Base-by-base conservation (phyloP, 1,284 basidiomycete species). In the Afroboletus lepidellus region DNA sequence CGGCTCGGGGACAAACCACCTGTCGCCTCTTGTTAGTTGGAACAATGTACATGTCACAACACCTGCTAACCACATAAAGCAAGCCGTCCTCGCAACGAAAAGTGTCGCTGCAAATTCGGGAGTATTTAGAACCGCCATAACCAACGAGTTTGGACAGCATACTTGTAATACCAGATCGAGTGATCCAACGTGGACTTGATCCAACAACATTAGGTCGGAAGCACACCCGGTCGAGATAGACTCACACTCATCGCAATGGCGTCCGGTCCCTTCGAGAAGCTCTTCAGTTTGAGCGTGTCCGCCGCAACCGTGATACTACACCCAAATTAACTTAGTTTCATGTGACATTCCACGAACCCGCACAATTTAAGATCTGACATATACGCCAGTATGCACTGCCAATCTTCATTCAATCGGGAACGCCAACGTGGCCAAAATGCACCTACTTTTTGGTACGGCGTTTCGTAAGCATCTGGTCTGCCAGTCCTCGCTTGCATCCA, bases 301-400 rank as follows among this genome's bases (percentile, higher is more conserved):
- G 79, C 70, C 3, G 84, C 88, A 0, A 81, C 81, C 9, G 78
- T 74, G 54, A 94, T 85, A 59, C 90, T 92, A 49, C 24, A 56
- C 43, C 51, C 51, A 33, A 34, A 48, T 58, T 15, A 58, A 46
- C 50, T 41, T 36, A 41, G 36, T 46, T 48, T 27, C 21, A 20
- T 36, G n/a, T 20, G 29, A 51, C 42, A 20, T 32, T 38, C 50
- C 38, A 37, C 18, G 30, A 41, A 50, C 3, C 70, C 82, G 41
- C 63, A 90, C 88, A 94, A 90, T 63, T 87, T 79, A 41, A 91
- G 73, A 69, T 96, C 93, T 2, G 92, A 92, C 48, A 93, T 79
- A 62, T 94, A 96, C 4, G 86, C 84, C 46, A 95, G 76, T 54
- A 96, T 92, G 60, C 90, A 92, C 90, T 94, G 61, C 4, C 21